Evolutionary conservation across 352 stramenopile species (phyloP).

Genomic region (Phytopythium sindhum): DNA sequence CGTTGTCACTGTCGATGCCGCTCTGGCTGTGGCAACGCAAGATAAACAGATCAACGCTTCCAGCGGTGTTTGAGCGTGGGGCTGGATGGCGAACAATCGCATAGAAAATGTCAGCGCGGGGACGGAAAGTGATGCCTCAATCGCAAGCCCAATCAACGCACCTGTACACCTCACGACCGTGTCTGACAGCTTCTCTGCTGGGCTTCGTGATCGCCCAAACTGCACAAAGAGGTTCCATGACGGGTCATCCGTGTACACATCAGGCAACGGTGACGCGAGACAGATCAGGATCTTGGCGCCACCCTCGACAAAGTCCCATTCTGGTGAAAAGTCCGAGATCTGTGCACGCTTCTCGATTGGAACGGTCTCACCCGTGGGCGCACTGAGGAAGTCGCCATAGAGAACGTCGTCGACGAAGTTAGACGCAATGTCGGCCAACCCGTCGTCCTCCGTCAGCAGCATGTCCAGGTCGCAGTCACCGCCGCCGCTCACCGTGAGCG

Average conservation of each 20-base stretch:
- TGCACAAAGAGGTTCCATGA: constrained; percentile 57
- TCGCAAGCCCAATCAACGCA: constrained; percentile 18
- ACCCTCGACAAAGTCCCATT: constrained; percentile 76
- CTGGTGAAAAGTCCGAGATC: constrained; percentile 82
- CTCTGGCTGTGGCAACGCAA: constrained; percentile 25
- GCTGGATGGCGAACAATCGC: constrained; percentile 24
- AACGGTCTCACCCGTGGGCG: constrained; percentile 1
- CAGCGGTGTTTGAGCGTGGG: constrained; percentile 31
- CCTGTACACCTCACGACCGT: constrained; percentile 75
- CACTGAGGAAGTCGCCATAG: constrained; percentile 21
- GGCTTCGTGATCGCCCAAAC: constrained; percentile 50
- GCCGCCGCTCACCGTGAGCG: background rate
- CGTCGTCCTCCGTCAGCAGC: constrained; percentile 27
- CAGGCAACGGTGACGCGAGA: constrained; percentile 40
- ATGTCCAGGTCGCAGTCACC: constrained; percentile 12
- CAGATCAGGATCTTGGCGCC: constrained; percentile 86
- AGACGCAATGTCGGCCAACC: constrained; percentile 23
- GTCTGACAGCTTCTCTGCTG: constrained; percentile 62
- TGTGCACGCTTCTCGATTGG: constrained; percentile 25
- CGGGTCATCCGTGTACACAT: constrained; percentile 15
- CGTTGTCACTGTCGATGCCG: constrained; percentile 16
- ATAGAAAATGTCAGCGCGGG: background rate
- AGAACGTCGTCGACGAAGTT: constrained; percentile 26
- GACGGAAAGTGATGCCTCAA: background rate
- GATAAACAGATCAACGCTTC: constrained; percentile 58